Base-by-base conservation (phyloP, 306 rosid genomes). In the Spatholobus suberectus region DNA sequence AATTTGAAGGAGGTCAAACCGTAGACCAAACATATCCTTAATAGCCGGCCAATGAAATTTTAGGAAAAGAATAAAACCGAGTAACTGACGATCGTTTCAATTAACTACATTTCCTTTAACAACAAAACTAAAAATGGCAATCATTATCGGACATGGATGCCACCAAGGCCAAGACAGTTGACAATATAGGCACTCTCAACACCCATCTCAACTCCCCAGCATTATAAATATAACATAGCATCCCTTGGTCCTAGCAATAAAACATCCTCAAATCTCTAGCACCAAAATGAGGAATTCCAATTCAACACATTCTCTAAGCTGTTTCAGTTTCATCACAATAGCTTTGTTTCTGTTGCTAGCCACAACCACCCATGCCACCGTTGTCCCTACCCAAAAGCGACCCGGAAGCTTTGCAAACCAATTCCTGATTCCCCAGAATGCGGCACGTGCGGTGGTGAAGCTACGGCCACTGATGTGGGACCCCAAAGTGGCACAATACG, bases 71-170 rank as follows among this genome's bases (percentile, higher is more conserved):
- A 62, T 51, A 46, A 73, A 79, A 78, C 32, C 6, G 23, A 72
- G n/a, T 68, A 68, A 68, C 52, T 23, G 5, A 68, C 27, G 12
- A 83, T 58, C 2, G 51, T 62, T 77, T 72, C 1, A 62, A 77
- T 71, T 54, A 78, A 70, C 32, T 13, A 13, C 15, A 59, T 47
- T 13, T 72, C 40, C 10, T 58, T 38, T 67, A 58, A 26, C 17
- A 49, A 37, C 23, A 34, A 81, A 79, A 65, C 47, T 11, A 18
- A 72, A 75, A 59, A 86, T 74, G 81, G 85, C 86, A 78, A 93
- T 86, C 80, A 95, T 88, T 69, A 87, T 79, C 79, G 97, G 92
- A 95, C 98, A 84, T 93, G 98, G 94, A 78, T 90, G 96, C 94
- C 97, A 93, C 94, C 90, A 82, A 75, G 32, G 47, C 58, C 82